Percentiles rank a stretch among this genome's conserved stretches.
phyloP scores from a whole-genome alignment of 2,329 filamentous ascomycete genomes.

The Zymoseptoria tritici region DNA sequence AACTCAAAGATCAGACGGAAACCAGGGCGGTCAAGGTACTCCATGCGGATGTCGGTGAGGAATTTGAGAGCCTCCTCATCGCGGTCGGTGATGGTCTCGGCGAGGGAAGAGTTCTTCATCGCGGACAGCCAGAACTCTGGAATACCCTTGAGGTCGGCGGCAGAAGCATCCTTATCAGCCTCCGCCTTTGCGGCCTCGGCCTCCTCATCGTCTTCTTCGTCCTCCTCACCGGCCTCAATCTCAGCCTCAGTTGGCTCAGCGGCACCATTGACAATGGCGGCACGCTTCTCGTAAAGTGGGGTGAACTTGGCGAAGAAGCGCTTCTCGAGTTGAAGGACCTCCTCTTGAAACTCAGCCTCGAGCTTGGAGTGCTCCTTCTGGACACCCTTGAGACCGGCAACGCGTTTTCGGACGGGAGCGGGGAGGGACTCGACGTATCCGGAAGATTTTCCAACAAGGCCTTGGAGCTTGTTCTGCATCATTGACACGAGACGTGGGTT shows the following conservation, averaged over 20 bases:
- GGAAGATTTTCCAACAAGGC: constrained; percentile 87
- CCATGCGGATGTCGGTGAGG: constrained; percentile 91
- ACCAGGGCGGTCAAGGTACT: constrained; percentile 95
- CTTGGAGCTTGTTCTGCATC: constrained; percentile 94
- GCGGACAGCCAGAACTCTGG: constrained; percentile 99
- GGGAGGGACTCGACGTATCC: constrained; percentile 97
- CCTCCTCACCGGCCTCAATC: constrained; percentile 75
- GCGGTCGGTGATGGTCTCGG: constrained; percentile 97
- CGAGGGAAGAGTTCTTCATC: constrained; percentile 99
- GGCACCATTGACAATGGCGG: constrained; percentile 82
- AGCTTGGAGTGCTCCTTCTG: constrained; percentile 99
- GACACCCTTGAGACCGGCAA: constrained; percentile 91
- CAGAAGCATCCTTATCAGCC: constrained; percentile 49
- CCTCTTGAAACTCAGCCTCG: constrained; percentile 96
- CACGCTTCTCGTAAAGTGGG: constrained; percentile 90
- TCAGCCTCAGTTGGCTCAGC: constrained; percentile 81
- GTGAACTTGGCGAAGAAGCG: constrained; percentile 99
- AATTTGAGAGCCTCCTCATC: constrained; percentile 90
- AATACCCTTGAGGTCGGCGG: constrained; percentile 63
- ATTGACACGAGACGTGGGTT: constrained; percentile 92
- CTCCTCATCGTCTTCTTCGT: constrained; percentile 61
- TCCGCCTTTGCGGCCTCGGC: constrained; percentile 48
- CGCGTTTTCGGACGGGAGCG: constrained; percentile 78
- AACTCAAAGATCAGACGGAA: constrained; percentile 99
- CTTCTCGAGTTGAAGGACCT: constrained; percentile 96